Percentiles rank a stretch among this genome's conserved stretches.
Evolutionary conservation across 352 stramenopile species (phyloP).

Genomic region (Pythium folliculosum): DNA sequence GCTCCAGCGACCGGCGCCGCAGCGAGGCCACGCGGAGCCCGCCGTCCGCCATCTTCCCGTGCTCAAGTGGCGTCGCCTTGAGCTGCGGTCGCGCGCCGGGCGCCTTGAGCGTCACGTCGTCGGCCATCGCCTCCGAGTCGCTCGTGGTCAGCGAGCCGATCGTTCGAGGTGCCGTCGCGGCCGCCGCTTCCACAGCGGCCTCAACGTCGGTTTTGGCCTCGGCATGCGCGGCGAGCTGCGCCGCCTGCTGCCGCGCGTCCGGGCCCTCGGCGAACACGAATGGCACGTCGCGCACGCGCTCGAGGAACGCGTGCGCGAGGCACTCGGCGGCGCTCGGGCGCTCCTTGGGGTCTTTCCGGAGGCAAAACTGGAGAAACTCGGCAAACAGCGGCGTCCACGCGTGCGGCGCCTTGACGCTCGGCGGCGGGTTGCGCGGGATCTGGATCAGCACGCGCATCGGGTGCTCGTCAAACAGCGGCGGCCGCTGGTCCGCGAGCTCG

Average conservation of each 20-base stretch:
- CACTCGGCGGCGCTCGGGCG: slow-evolving; percentile 87
- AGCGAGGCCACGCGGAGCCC: background rate
- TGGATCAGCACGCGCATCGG: slow-evolving; percentile 83
- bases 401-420: slow-evolving; percentile 66
- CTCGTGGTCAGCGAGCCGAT: background rate
- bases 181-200: background rate
- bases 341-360: slow-evolving; percentile 70
- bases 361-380: slow-evolving; percentile 86
- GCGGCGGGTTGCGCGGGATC: slow-evolving; percentile 80
- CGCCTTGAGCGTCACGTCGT: slow-evolving; percentile 28
- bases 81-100: slow-evolving; percentile 4
- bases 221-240: too few species aligned
- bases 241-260: background rate
- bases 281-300: slow-evolving; percentile 34
- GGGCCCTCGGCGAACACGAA: slow-evolving; percentile 14
- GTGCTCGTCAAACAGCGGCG: slow-evolving; percentile 90
- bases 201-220: background rate
- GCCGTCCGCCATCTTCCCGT: background rate
- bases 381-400: slow-evolving; percentile 81
- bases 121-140: slow-evolving; percentile 19
- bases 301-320: slow-evolving; percentile 90
- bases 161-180: background rate
- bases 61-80: background rate
- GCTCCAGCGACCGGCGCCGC: background rate
- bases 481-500: slow-evolving; percentile 90